These are phyloP conservation scores for Plantago coronopus DNA, from an alignment of 305 asterid genomes.

Conservation along the genomic window DNA sequence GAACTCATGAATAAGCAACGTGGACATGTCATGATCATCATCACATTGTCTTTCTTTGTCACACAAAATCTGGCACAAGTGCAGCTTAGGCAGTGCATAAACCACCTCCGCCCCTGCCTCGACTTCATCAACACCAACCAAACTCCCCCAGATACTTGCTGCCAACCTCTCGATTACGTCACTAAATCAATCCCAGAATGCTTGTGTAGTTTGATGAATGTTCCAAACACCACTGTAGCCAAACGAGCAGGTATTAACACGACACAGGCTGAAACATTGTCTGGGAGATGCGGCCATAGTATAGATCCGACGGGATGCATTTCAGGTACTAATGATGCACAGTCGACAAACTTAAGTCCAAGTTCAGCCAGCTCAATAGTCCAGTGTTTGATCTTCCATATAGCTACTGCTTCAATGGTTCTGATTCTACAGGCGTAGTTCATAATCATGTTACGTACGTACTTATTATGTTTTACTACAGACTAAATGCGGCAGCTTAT, in stretches of 20 bases:
- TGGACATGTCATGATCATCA: neutral
- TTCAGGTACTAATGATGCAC: slow-evolving; percentile 1
- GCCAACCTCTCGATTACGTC: slow-evolving; percentile 3
- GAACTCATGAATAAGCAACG: neutral
- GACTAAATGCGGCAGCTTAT: neutral
- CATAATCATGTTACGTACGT: too few species aligned
- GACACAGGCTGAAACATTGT: slow-evolving; percentile 7
- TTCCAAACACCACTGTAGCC: neutral
- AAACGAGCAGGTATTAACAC: neutral
- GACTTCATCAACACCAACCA: slow-evolving; percentile 5
- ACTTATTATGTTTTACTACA: neutral
- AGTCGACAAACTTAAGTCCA: neutral
- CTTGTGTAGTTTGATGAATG: neutral
- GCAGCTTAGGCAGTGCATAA: slow-evolving; percentile 1
- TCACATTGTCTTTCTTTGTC: neutral
- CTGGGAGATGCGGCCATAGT: slow-evolving; percentile 4
- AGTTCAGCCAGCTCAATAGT: neutral
- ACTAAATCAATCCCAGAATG: slow-evolving; percentile 5
- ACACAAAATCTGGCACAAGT: neutral
- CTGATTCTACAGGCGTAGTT: neutral
- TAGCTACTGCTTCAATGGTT: slow-evolving; percentile 5
- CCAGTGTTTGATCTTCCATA: neutral
- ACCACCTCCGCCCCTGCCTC: slow-evolving; percentile 3
- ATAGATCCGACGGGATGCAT: neutral
- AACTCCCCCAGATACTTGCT: neutral